phyloP scores from a whole-genome alignment of 129 eudicot genomes.

The Arctium lappa region DNA sequence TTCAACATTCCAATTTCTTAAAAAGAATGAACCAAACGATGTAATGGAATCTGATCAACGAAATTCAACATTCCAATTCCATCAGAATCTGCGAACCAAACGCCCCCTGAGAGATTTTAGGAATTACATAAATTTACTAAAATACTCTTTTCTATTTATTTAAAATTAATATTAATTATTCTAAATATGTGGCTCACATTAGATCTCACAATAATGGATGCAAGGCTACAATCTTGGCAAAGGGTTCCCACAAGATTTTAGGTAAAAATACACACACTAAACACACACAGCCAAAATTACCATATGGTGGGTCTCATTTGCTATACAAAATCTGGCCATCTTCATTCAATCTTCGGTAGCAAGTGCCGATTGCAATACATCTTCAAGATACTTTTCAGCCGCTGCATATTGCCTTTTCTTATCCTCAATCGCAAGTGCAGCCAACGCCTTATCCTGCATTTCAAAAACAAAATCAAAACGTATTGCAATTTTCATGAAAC shows the following conservation, averaged over 20 bases:
- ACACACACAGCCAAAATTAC: background rate
- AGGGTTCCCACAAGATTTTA: background rate
- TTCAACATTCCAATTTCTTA: no score
- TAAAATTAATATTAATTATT: no score
- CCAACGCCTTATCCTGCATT: conserved; percentile 90
- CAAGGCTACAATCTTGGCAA: background rate
- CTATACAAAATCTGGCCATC: background rate
- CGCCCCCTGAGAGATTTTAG: no score
- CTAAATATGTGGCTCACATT: no score
- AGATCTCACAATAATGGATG: background rate
- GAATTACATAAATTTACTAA: no score
- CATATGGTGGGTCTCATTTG: background rate
- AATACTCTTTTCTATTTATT: no score
- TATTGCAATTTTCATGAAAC: conserved; percentile 1
- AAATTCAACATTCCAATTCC: no score
- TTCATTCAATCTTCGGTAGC: conserved; percentile 43
- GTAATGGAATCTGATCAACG: no score
- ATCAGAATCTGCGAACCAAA: no score
- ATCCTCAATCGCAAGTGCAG: conserved; percentile 92
- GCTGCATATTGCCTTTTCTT: conserved; percentile 91
- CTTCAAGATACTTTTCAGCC: conserved; percentile 93
- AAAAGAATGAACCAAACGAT: no score
- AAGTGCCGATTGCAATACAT: conserved; percentile 91
- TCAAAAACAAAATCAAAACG: background rate
- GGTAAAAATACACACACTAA: background rate